Evolutionary conservation across 176 grass and related monocot species (phyloP).

Genomic region (Saccharum spontaneum): DNA sequence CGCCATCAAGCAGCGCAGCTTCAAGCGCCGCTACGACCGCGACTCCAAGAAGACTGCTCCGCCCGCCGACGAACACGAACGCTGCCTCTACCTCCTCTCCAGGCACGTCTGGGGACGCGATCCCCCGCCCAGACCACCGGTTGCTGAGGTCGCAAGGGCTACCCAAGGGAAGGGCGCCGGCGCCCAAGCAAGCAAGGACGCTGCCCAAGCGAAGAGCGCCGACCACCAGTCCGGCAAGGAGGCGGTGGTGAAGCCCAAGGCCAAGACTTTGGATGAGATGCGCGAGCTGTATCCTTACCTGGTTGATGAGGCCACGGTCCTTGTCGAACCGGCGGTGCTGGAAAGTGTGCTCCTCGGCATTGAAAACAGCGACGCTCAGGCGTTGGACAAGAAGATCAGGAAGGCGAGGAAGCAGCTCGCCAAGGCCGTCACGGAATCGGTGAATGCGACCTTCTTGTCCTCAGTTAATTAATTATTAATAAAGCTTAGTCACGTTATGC

Average conservation of each 20-base stretch:
- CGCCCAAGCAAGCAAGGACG: neutral
- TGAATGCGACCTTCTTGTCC: neutral
- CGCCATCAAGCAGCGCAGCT: conserved; percentile 13
- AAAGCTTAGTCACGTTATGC: neutral
- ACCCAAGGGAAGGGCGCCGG: neutral
- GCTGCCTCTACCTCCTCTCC: conserved; percentile 29
- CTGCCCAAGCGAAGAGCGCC: neutral
- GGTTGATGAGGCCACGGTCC: neutral
- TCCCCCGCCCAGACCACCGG: neutral
- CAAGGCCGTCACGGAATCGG: conserved; percentile 30
- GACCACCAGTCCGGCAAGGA: neutral
- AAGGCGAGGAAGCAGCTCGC: conserved; percentile 21
- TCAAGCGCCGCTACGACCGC: conserved; percentile 28
- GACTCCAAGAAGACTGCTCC: neutral
- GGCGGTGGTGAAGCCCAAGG: neutral
- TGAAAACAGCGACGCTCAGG: conserved; percentile 18
- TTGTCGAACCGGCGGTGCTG: neutral
- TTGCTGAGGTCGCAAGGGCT: neutral
- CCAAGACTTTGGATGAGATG: neutral
- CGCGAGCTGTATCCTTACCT: conserved; percentile 25
- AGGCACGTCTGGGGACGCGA: conserved; percentile 28
- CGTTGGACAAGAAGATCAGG: conserved; percentile 39
- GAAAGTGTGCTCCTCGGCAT: conserved; percentile 23
- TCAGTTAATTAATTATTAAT: neutral
- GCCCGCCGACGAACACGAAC: conserved; percentile 26